Percentiles rank a stretch among this genome's conserved stretches.
Conservation (phyloP, 2,329 filamentous ascomycete species). For the Fusarium acutatum region DNA sequence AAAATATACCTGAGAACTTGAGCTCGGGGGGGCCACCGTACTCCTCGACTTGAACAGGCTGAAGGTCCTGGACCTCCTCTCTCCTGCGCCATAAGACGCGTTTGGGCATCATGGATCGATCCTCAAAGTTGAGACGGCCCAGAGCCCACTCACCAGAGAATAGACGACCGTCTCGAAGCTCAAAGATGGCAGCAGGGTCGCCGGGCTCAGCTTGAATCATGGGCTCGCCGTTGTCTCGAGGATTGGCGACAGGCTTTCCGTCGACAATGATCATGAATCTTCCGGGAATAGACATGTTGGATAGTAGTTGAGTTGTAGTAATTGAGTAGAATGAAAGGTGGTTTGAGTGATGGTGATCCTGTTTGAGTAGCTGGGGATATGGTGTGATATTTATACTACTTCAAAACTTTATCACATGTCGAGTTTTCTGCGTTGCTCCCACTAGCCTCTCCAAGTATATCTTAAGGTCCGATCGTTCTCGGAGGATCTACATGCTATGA, state of each 20-base stretch:
- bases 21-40: background rate
- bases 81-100: background rate
- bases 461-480: background rate
- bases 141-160: constrained; percentile 3
- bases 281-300: background rate
- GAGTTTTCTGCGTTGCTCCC: rapidly evolving
- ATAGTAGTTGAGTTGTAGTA: too few species aligned
- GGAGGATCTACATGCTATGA: background rate
- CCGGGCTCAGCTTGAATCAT: background rate
- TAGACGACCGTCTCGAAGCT: background rate
- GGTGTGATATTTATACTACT: background rate
- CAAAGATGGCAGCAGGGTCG: constrained; percentile 7
- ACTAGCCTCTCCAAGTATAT: background rate
- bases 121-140: background rate
- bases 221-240: background rate
- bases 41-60: background rate
- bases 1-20: background rate
- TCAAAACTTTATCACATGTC: background rate
- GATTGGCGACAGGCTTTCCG: constrained; percentile 1
- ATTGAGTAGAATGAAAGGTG: background rate
- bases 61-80: rapidly evolving
- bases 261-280: constrained; percentile 12
- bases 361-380: rapidly evolving
- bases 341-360: rapidly evolving
- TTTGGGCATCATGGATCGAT: constrained; percentile 9